Percentiles rank a stretch among this genome's conserved stretches.
phyloP scores from a whole-genome alignment of 371 early-diverging fungal species.

The Blyttiomyces sp. region DNA sequence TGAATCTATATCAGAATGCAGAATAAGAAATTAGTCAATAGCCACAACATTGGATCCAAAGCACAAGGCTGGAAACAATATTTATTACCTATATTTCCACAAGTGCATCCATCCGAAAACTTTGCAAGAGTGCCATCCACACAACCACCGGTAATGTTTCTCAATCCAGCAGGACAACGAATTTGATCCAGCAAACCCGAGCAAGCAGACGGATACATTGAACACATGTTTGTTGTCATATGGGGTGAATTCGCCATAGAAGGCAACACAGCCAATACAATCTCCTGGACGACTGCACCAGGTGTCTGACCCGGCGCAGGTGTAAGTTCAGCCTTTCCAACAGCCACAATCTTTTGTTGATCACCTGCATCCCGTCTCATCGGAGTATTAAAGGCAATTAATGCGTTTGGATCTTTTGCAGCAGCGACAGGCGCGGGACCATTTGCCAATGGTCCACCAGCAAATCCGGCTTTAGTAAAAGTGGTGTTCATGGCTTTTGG shows the following conservation, averaged over 20 bases:
- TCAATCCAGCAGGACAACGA: neutral
- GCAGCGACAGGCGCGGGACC: neutral
- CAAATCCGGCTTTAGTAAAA: neutral
- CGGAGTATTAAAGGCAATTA: neutral
- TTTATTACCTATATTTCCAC: too few species aligned
- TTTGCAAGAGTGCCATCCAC: neutral
- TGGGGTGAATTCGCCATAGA: neutral
- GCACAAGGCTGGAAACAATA: too few species aligned
- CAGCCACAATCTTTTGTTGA: neutral
- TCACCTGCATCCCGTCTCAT: neutral
- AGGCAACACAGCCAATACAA: neutral
- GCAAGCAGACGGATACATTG: neutral
- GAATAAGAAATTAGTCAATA: neutral
- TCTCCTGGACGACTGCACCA: neutral
- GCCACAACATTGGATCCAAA: too few species aligned
- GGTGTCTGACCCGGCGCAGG: too few species aligned
- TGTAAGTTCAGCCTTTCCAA: neutral
- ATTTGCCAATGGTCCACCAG: neutral
- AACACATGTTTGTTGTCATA: neutral
- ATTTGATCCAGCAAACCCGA: neutral
- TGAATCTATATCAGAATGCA: neutral
- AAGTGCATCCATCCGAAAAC: neutral
- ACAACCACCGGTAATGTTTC: neutral
- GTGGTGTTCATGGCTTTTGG: neutral
- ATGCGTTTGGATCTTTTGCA: neutral